Evolutionary conservation across 164 flowering plant species (phyloP), one percentile per base, ranked within the genome.

Genomic region (Umbellularia californica): DNA sequence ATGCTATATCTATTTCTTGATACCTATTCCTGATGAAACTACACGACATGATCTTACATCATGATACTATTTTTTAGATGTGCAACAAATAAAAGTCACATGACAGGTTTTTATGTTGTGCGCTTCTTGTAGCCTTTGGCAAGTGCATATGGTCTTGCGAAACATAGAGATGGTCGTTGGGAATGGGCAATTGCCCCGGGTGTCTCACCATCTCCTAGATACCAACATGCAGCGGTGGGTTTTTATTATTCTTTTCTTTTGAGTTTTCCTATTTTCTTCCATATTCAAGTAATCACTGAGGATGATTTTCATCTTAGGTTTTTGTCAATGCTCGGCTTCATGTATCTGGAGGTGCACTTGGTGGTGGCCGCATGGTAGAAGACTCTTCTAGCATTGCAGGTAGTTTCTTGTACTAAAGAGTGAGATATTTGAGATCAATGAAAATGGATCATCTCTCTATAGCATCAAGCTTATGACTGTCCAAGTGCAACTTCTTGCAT

Each of bases 181-280:
- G 99, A 94, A 84, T 96, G 99, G 99, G 99, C 99, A 69, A 94
- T 96, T 80, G 99, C 99, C 76, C 99, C 99, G 76, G 99, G 99
- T 75, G 97, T 96, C 65, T 94, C 99, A 50, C 99, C 99, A 67
- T 96, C 99, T 78, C 85, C 97, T n/a, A 92, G 99, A 91, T 96
- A 96, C 88, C 99, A 94, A 77, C 98, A 96, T 86, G 99, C 99
- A 71, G 99, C 99, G 2, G 99, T 96, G 79, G 51, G 94, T 87
- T 82, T 74, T 5, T 58, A 77, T 52, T n/a, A 3, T 55, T 15
- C 33, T 14, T 50, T 51, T 35, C 10, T 68, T 55, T 50, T 19
- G 23, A 58, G n/a, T 6, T 60, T 79, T 50, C 22, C 17, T 69
- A 22, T 33, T 15, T 10, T n/a, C 58, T 52, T 52, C 5, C 58